phyloP scores from a whole-genome alignment of 768 basidiomycete genomes.

The Austroboletus eburneus region DNA sequence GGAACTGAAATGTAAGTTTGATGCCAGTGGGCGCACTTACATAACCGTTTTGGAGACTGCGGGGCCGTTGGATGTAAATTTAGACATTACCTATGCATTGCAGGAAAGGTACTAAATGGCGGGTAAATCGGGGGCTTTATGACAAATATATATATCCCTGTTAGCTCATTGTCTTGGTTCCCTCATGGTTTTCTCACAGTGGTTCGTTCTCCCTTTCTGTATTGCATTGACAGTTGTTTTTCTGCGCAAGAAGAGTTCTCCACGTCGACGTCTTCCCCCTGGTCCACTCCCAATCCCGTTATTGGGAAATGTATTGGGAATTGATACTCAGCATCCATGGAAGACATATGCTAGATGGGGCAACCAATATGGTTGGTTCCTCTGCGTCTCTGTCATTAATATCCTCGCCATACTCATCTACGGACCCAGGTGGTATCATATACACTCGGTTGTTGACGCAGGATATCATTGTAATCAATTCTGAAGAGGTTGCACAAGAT shows the following conservation, averaged over 20 bases:
- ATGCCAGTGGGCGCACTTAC: too few relatives aligned
- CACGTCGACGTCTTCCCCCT: slow-evolving; percentile 16
- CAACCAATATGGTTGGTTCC: slow-evolving; percentile 15
- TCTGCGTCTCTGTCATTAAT: neutral
- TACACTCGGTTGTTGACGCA: slow-evolving; percentile 23
- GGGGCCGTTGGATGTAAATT: too few relatives aligned
- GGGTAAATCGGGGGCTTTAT: too few relatives aligned
- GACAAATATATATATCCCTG: too few relatives aligned
- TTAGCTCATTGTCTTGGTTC: too few relatives aligned
- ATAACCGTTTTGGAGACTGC: too few relatives aligned
- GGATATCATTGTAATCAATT: slow-evolving; percentile 24
- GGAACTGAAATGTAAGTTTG: too few relatives aligned
- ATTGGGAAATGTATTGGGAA: slow-evolving; percentile 18
- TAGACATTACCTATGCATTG: too few relatives aligned
- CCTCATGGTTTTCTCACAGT: slow-evolving; percentile 1
- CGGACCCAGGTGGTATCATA: slow-evolving; percentile 16
- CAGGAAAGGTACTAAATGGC: too few relatives aligned
- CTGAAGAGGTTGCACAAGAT: slow-evolving; percentile 22
- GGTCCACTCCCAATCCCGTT: slow-evolving; percentile 19
- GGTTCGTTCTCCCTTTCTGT: slow-evolving; percentile 7
- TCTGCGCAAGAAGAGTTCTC: slow-evolving; percentile 10
- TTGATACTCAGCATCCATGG: slow-evolving; percentile 12
- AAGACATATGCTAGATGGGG: slow-evolving; percentile 19
- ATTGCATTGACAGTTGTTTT: slow-evolving; percentile 6
- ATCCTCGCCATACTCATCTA: neutral